A percentile compares a stretch with the other conserved stretches of the same genome.
These are phyloP conservation scores for Ustilago tritici DNA, from an alignment of 1,284 basidiomycete genomes.

Conservation along the genomic window DNA sequence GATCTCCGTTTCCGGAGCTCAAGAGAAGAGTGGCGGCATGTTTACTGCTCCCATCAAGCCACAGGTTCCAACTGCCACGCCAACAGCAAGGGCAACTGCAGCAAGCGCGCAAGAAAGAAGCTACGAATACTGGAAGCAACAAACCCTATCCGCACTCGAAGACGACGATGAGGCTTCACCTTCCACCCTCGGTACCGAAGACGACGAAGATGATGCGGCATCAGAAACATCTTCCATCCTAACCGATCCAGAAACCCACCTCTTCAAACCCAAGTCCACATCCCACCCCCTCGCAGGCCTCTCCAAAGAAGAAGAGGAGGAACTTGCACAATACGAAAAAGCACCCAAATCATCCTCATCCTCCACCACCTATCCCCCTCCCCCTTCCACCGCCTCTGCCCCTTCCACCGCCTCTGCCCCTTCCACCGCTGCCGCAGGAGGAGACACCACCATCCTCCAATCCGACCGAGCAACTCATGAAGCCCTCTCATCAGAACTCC, in stretches of 20 bases:
- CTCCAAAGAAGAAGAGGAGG: constrained; percentile 12
- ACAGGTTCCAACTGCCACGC: background rate
- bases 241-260: constrained; percentile 40
- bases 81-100: background rate
- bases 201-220: constrained; percentile 5
- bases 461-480: constrained; percentile 62
- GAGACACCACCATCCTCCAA: constrained; percentile 42
- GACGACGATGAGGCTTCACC: constrained; percentile 7
- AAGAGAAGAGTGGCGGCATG: background rate
- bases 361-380: background rate
- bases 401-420: background rate
- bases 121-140: constrained; percentile 33
- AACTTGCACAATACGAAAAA: constrained; percentile 32
- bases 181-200: constrained; percentile 12
- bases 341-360: constrained; percentile 1
- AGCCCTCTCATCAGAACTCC: constrained; percentile 64
- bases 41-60: constrained; percentile 29
- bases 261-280: background rate
- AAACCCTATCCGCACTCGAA: constrained; percentile 19
- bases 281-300: constrained; percentile 16
- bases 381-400: background rate
- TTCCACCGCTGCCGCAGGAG: constrained; percentile 12
- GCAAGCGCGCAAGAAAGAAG: background rate
- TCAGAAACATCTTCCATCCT: constrained; percentile 41
- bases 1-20: constrained; percentile 8